Percentiles rank a stretch among this genome's conserved stretches.
phyloP scores from a whole-genome alignment of 768 basidiomycete genomes.

The Lactarius akahatsu region DNA sequence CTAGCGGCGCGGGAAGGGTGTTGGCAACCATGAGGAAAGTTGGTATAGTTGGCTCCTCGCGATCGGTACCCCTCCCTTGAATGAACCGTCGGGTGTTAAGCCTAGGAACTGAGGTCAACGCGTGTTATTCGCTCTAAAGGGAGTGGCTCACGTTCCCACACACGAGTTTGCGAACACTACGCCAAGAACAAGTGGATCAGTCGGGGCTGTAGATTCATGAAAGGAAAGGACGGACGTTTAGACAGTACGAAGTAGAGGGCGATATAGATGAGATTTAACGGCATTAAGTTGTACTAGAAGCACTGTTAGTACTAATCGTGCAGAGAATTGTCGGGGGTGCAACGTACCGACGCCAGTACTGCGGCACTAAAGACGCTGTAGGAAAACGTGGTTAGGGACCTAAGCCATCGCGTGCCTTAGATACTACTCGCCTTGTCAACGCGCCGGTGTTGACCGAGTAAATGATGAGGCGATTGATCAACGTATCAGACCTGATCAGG shows the following conservation, averaged over 20 bases:
- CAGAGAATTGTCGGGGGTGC: not conserved
- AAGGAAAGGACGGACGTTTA: slow-evolving; percentile 40
- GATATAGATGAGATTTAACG: slow-evolving; percentile 57
- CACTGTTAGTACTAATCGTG: slow-evolving; percentile 6
- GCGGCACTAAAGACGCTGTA: slow-evolving; percentile 47
- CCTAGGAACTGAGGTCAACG: slow-evolving; percentile 6
- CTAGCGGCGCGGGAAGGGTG: slow-evolving; percentile 9
- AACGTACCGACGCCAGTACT: slow-evolving; percentile 56
- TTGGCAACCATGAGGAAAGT: slow-evolving; percentile 30
- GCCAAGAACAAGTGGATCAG: slow-evolving; percentile 1
- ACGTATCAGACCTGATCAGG: slow-evolving; percentile 49
- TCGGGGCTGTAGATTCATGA: not conserved
- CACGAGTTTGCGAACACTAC: slow-evolving; percentile 30
- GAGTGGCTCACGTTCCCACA: slow-evolving; percentile 25
- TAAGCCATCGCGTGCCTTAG: slow-evolving; percentile 2
- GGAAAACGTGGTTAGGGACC: not conserved
- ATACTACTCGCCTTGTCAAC: slow-evolving; percentile 51
- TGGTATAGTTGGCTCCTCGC: slow-evolving; percentile 26
- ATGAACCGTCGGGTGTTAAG: slow-evolving; percentile 28
- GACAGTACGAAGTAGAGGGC: slow-evolving; percentile 63
- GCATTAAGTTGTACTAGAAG: slow-evolving; percentile 55
- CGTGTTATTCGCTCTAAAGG: not conserved
- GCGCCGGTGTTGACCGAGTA: slow-evolving; percentile 64
- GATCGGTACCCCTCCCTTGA: slow-evolving; percentile 28
- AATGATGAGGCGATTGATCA: slow-evolving; percentile 55